A percentile compares a stretch with the other conserved stretches of the same genome.
phyloP scores from a whole-genome alignment of 2,329 filamentous ascomycete genomes.

The Fusarium setosum region DNA sequence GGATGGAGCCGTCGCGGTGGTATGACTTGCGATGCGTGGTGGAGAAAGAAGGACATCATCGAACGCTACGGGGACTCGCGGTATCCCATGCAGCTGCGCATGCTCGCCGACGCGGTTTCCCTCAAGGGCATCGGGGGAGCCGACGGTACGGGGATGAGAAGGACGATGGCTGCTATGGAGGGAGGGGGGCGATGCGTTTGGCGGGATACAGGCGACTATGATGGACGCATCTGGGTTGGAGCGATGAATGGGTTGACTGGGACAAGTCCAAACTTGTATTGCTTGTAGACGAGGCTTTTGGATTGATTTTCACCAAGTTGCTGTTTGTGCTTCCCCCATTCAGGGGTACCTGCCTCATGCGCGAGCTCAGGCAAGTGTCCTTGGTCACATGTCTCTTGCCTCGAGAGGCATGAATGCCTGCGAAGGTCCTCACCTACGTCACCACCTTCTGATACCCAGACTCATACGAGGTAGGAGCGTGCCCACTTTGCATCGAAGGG shows the following conservation, averaged over 20 bases:
- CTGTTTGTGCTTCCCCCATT: too few relatives aligned
- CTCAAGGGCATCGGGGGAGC: constrained; percentile 45
- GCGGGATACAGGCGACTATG: not conserved
- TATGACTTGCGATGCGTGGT: constrained; percentile 29
- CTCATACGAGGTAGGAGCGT: too few relatives aligned
- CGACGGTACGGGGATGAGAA: constrained; percentile 39
- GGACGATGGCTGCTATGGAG: constrained; percentile 40
- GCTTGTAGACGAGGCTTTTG: too few relatives aligned
- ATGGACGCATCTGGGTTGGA: constrained; percentile 16
- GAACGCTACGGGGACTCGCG: constrained; percentile 55
- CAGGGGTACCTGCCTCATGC: too few relatives aligned
- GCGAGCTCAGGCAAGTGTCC: too few relatives aligned
- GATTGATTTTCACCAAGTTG: too few relatives aligned
- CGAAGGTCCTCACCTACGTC: too few relatives aligned
- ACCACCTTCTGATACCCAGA: too few relatives aligned
- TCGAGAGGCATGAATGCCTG: too few relatives aligned
- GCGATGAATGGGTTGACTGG: not conserved
- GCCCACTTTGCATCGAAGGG: too few relatives aligned
- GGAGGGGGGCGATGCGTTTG: not conserved
- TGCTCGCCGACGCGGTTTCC: constrained; percentile 57
- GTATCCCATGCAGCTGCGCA: constrained; percentile 63
- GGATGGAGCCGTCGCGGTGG: constrained; percentile 44
- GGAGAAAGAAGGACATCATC: constrained; percentile 50
- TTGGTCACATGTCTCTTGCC: too few relatives aligned
- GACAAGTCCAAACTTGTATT: too few relatives aligned